Base-by-base conservation (phyloP, 176 grass and related monocot genomes). In the Avena eriantha region DNA sequence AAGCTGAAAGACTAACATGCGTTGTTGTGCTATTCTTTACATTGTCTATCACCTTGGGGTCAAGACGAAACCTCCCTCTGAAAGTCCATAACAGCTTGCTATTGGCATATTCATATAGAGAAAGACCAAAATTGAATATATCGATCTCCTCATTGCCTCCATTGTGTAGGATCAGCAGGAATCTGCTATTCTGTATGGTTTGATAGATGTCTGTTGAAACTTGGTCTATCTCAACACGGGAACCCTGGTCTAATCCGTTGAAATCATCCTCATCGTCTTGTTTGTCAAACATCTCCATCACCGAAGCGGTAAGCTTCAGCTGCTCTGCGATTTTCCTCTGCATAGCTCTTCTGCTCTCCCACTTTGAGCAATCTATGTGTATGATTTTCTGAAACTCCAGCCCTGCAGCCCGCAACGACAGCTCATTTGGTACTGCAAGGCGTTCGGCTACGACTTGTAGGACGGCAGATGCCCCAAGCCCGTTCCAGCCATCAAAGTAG, bases 101-200 rank as follows among this genome's bases (percentile, higher is more conserved):
- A 86, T 53, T 31, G 1, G 49, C 29, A 76, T 86, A 86, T 14
- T 4, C 50, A 1, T 36, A 58, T 16, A 58, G 0, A 31, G n/a
- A 65, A 11, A 86, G 26, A 7, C 76, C 76, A 1, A 43, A 14
- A 7, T 3, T 48, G 0, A 11, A 23, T 11, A 86, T 76, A 59
- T 86, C 51, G 1, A 86, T 59, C 64, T 86, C 84, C 23, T 86
- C 16, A 36, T 18, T 3, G 16, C 64, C 2, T 36, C 84, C 76
- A 10, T 86, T 86, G 0, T 71, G 17, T 3, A 86, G 56, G 1
- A 86, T 80, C 65, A 86, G 1, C 51, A 86, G 15, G 51, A 80
- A 47, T 18, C 51, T 79, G 17, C 0, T 1, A 18, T 5, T 47
- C 11, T 48, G 76, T 46, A 29, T 29, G 29, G 29, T 29, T 29